phyloP scores from a whole-genome alignment of 163 green algal genomes.

The Trebouxia gelatinosa region DNA sequence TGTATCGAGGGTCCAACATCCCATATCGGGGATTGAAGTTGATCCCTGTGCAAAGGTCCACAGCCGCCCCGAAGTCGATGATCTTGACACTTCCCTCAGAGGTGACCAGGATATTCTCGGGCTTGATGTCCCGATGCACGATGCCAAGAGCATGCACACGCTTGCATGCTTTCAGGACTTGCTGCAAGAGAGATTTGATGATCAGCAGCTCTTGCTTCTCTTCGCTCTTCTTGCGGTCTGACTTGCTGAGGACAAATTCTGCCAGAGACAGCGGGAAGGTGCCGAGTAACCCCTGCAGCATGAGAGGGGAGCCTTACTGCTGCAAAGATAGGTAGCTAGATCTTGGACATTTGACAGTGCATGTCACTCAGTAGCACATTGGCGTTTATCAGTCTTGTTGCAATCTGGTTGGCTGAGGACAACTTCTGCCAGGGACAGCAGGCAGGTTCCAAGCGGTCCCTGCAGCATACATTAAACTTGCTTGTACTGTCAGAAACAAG shows the following conservation, averaged over 20 bases:
- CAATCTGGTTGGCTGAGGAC: too few species aligned
- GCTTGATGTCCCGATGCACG: slow-evolving; percentile 84
- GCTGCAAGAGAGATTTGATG: slow-evolving; percentile 69
- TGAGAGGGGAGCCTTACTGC: too few species aligned
- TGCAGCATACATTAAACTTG: too few species aligned
- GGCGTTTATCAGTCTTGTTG: too few species aligned
- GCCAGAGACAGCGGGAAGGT: not conserved
- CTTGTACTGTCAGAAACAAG: too few species aligned
- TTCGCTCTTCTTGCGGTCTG: slow-evolving; percentile 1
- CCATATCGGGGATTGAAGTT: slow-evolving; percentile 95
- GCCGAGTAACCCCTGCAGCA: not conserved
- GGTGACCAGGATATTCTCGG: slow-evolving; percentile 88
- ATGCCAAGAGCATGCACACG: slow-evolving; percentile 84
- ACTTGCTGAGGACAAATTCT: slow-evolving; percentile 19
- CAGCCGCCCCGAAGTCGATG: slow-evolving; percentile 93
- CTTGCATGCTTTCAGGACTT: slow-evolving; percentile 66
- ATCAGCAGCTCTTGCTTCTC: slow-evolving; percentile 68
- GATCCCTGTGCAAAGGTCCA: slow-evolving; percentile 93
- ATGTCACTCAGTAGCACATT: too few species aligned
- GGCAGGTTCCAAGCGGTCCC: too few species aligned
- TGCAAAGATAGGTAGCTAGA: too few species aligned
- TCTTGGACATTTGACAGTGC: too few species aligned
- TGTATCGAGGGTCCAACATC: slow-evolving; percentile 96
- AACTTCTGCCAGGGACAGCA: too few species aligned
- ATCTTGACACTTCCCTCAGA: slow-evolving; percentile 80